These are phyloP conservation scores for Trichothecium roseum DNA, from an alignment of 2,329 filamentous ascomycete species.

Conservation along the genomic window DNA sequence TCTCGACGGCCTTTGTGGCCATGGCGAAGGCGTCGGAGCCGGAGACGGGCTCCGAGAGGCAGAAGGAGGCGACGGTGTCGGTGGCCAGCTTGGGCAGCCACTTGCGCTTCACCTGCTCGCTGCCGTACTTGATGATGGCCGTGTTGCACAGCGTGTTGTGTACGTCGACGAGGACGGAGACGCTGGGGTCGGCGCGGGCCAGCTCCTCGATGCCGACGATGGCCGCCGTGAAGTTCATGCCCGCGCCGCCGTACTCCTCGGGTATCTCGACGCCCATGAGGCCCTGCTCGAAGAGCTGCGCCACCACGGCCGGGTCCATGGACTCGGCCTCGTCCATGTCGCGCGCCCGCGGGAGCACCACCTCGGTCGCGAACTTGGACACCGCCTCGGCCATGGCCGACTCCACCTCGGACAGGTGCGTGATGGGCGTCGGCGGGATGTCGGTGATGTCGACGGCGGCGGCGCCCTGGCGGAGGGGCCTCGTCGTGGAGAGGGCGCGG, in stretches of 20 bases:
- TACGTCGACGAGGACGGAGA: constrained; percentile 91
- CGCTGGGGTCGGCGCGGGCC: constrained; percentile 84
- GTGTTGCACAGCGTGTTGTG: constrained; percentile 98
- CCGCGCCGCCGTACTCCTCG: constrained; percentile 90
- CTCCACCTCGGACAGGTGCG: constrained; percentile 85
- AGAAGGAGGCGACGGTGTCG: constrained; percentile 84
- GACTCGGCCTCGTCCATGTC: constrained; percentile 96
- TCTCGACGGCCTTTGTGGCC: constrained; percentile 81
- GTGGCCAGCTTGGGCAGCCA: constrained; percentile 88
- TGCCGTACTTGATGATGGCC: constrained; percentile 76
- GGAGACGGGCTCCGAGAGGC: constrained; percentile 82
- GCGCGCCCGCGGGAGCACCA: constrained; percentile 81
- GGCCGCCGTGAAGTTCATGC: constrained; percentile 97
- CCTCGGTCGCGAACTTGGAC: constrained; percentile 79
- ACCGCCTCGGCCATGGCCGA: constrained; percentile 81
- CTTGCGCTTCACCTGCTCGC: constrained; percentile 65
- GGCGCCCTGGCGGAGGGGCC: constrained; percentile 33
- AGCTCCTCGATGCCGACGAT: constrained; percentile 97
- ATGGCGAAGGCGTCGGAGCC: constrained; percentile 95
- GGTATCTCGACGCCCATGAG: constrained; percentile 97
- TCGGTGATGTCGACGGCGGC: constrained; percentile 54
- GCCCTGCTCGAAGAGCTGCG: constrained; percentile 93
- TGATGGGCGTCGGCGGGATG: constrained; percentile 83
- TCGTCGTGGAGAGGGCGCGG: constrained; percentile 51
- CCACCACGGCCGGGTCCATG: constrained; percentile 82